Base-by-base conservation (phyloP, 441 rosid species). In the Omphalea diandra region DNA sequence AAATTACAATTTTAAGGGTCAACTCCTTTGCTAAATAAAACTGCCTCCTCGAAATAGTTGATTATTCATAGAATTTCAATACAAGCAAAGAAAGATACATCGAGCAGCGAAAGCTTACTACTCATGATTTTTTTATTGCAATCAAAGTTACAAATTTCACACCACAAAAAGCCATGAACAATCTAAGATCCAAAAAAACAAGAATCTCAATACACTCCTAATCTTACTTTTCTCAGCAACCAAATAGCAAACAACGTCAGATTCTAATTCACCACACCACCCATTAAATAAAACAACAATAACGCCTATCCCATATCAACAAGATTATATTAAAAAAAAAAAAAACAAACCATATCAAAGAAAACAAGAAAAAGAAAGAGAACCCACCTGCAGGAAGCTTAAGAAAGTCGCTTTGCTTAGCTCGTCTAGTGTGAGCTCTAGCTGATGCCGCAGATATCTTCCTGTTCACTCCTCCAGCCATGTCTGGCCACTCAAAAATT, bases 371-470 rank as follows among this genome's bases (percentile, higher is more conserved):
- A 7, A 15, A 38, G 50, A 61, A 29, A 47, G 46, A 71, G 3
- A 72, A 70, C 64, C 62, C 60, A 83, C 91, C 85, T 10, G 88
- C 60, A 68, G 84, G 78, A 67, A 81, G 80, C 65, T 69, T 73
- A 69, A 59, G 69, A 52, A 77, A 71, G 63, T 65, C 49, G 71
- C 18, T 65, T 41, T 85, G 82, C 73, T 71, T 81, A 29, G 84
- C 76, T 72, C 78, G 70, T 74, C 88, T 73, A 26, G 91, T 85
- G 69, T 81, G 83, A 72, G 87, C 73, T 75, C 86, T 79, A 1
- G 90, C 74, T 17, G 91, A 73, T 41, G 85, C 91, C 2, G 93
- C 82, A 20, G 97, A 83, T 36, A 83, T 72, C 82, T 80, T 85
- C 82, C 80, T 63, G 76, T 63, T 86, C 44, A 46, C 73, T 71